Base-by-base conservation (phyloP, 108 stramenopile species). In the Skeletonema tropicum region DNA sequence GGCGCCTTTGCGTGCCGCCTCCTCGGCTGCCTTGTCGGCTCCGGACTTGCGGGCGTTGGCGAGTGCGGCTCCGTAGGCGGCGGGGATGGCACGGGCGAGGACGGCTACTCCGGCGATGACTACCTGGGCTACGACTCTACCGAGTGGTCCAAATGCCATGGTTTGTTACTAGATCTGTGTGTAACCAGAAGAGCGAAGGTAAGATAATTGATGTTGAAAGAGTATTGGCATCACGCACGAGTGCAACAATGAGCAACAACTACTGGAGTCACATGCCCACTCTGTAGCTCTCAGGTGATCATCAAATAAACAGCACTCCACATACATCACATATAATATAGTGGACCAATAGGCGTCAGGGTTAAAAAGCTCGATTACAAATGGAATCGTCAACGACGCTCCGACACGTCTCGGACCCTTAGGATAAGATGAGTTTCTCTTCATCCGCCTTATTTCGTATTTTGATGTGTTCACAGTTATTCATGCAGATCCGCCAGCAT, bases 281-380 rank as follows among this genome's bases (percentile, higher is more conserved):
- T 14, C 26, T 29, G 26, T 29, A 29, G n/a, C n/a, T n/a, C 2
- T 29, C 26, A 29, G 26, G 26, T 29, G 26, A 29, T 2, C 26
- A 29, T 13, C 17, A 17, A 17, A 19, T 19, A 21, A 7, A 19
- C 19, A 49, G 2, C 19, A 49, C 6, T 49, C 17, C 6, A 49
- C 21, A 21, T 6, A 4, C 33, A 35, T 35, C 5, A 35, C 21
- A 35, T 35, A 35, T 35, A 2, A 35, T 21, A 35, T 35, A 5
- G 7, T 35, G 33, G 4, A 35, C 15, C 6, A 1, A 17, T 21
- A 23, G 77, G 77, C 77, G 77, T 79, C 78, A 60, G 78, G 66
- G 78, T 79, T 79, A 79, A 79, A 79, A 79, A 79, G 78, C 78
- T 79, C 78, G 66, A 79, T 76, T 79, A 72, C 70, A 79, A 66